A percentile compares a stretch with the other conserved stretches of the same genome.
These are phyloP conservation scores for Cercospora brassicicola DNA, from an alignment of 2,329 filamentous ascomycete species.

Conservation along the genomic window DNA sequence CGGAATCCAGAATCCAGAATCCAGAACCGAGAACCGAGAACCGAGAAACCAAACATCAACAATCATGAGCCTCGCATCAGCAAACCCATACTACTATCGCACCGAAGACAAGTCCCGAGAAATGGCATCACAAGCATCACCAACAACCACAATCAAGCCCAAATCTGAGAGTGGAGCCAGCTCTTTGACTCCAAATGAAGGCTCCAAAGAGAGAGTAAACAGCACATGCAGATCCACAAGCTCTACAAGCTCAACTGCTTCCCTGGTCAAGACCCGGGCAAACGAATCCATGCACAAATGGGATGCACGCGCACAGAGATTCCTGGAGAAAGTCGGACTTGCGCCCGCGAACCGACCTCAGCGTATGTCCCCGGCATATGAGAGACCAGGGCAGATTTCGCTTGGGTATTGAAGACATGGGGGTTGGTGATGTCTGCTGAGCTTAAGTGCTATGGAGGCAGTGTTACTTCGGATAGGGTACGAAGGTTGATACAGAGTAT, in stretches of 20 bases:
- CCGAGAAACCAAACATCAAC: not conserved
- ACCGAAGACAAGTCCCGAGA: not conserved
- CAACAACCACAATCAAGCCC: not conserved
- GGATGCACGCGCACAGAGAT: not conserved
- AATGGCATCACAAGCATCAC: not conserved
- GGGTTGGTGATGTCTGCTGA: not conserved
- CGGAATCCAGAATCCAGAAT: not conserved
- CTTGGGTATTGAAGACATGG: not conserved
- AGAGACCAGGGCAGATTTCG: not conserved
- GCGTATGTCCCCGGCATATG: not conserved
- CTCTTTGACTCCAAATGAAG: not conserved
- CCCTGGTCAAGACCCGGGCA: not conserved
- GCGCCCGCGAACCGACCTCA: not conserved
- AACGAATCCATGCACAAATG: not conserved
- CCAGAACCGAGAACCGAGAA: not conserved
- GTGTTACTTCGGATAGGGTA: not conserved
- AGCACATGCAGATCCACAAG: not conserved
- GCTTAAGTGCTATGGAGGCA: not conserved
- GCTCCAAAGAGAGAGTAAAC: not conserved
- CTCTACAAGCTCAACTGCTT: not conserved
- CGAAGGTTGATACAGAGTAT: not conserved
- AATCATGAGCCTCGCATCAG: not conserved
- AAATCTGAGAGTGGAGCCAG: not conserved
- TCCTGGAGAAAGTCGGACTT: not conserved
- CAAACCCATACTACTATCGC: not conserved